A percentile compares a stretch with the other conserved stretches of the same genome.
These are phyloP conservation scores for Alternaria gansuensis DNA, from an alignment of 2,329 filamentous ascomycete species.

Conservation along the genomic window DNA sequence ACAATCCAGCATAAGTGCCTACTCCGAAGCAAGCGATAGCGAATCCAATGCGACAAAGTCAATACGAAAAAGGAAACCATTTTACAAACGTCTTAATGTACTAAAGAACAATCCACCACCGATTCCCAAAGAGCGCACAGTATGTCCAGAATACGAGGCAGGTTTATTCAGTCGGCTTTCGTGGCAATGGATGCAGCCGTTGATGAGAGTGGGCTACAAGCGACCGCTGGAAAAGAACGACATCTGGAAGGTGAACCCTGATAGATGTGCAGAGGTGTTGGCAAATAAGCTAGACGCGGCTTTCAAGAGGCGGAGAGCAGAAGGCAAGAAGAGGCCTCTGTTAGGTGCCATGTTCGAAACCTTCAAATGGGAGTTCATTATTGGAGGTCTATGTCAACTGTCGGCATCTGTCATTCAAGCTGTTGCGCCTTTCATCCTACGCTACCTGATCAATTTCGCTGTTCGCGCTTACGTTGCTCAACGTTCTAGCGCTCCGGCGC, in stretches of 20 bases:
- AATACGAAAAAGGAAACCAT: slow-evolving; percentile 57
- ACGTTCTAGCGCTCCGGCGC: slow-evolving; percentile 63
- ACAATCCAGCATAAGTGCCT: slow-evolving; percentile 40
- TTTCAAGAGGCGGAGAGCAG: slow-evolving; percentile 72
- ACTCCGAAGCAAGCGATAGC: slow-evolving; percentile 44
- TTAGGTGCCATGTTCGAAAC: slow-evolving; percentile 85
- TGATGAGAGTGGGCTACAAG: slow-evolving; percentile 87
- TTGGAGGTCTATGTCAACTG: slow-evolving; percentile 82
- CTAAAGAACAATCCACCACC: slow-evolving; percentile 63
- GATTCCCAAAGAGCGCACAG: slow-evolving; percentile 61
- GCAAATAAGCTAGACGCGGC: slow-evolving; percentile 71
- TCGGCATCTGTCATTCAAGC: slow-evolving; percentile 76
- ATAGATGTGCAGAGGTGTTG: slow-evolving; percentile 75
- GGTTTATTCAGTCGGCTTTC: slow-evolving; percentile 77
- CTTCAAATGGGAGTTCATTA: slow-evolving; percentile 82
- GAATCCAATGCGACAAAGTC: slow-evolving; percentile 41
- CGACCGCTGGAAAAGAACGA: slow-evolving; percentile 84
- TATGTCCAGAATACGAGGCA: slow-evolving; percentile 76
- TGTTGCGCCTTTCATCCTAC: slow-evolving; percentile 82
- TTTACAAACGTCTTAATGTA: slow-evolving; percentile 66
- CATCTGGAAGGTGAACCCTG: slow-evolving; percentile 87
- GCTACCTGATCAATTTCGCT: slow-evolving; percentile 87
- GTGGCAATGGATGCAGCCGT: slow-evolving; percentile 88
- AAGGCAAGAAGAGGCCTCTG: slow-evolving; percentile 75
- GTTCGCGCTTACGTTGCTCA: slow-evolving; percentile 77